Evolutionary conservation across 805 yeast genomes (phyloP).

Genomic region (Saturnispora kantuleensis): DNA sequence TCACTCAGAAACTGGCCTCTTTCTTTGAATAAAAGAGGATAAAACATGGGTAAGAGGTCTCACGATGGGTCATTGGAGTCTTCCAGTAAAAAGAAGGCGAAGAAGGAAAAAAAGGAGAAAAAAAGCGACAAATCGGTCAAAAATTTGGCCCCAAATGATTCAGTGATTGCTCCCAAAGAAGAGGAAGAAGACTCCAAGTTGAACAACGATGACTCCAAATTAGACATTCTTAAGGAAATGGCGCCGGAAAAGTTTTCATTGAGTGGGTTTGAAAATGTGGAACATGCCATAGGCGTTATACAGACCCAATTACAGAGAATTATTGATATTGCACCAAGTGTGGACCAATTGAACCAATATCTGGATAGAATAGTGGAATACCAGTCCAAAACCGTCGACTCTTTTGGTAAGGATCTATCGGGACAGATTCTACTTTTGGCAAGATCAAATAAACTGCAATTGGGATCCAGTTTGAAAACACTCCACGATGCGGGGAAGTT

Average conservation of each 20-base stretch:
- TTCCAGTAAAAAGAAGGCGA: constrained; percentile 1
- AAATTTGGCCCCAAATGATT: not conserved
- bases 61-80: constrained; percentile 1
- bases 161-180: constrained; percentile 5
- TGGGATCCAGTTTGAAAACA: constrained; percentile 53
- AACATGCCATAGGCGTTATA: constrained; percentile 43
- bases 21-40: not conserved
- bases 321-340: constrained; percentile 47
- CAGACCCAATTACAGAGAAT: constrained; percentile 44
- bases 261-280: constrained; percentile 24
- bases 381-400: constrained; percentile 3
- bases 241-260: constrained; percentile 6
- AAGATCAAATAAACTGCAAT: constrained; percentile 42
- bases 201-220: not conserved
- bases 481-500: constrained; percentile 39
- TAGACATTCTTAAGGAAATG: constrained; percentile 1
- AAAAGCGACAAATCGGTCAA: constrained; percentile 4
- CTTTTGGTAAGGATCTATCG: constrained; percentile 14
- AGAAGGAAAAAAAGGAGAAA: constrained; percentile 3
- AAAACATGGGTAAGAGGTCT: constrained; percentile 3
- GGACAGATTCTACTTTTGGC: constrained; percentile 41
- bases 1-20: not conserved
- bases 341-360: constrained; percentile 30
- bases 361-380: constrained; percentile 12
- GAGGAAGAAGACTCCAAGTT: not conserved